Conservation (phyloP, 345 rosid genomes). For the Durio zibethinus region DNA sequence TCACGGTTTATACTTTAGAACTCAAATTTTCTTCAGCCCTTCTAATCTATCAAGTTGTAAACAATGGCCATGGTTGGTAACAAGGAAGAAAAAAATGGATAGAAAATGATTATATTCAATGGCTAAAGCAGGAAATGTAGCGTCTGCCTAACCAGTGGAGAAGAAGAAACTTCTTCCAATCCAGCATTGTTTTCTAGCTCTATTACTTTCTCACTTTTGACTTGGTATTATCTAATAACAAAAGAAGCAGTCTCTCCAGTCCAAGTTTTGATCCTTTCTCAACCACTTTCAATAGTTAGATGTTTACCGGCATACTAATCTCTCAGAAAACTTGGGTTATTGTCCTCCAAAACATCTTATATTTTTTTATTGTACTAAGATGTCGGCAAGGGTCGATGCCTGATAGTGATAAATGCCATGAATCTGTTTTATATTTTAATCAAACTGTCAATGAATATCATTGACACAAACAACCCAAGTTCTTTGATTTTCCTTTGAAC, state of each 20-base stretch:
- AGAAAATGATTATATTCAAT: not conserved
- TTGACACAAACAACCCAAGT: not conserved
- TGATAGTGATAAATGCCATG: not conserved
- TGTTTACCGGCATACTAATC: not conserved
- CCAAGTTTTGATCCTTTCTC: not conserved
- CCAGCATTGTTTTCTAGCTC: too few relatives aligned
- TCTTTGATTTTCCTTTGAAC: not conserved
- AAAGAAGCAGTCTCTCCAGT: not conserved
- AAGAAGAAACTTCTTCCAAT: not conserved
- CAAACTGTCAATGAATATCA: too few relatives aligned
- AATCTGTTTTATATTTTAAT: too few relatives aligned
- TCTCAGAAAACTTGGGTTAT: not conserved
- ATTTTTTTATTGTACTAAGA: not conserved
- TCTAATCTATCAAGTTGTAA: not conserved
- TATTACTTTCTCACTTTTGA: too few relatives aligned
- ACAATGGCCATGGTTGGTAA: not conserved
- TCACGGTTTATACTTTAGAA: not conserved
- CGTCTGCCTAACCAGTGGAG: not conserved
- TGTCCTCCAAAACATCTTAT: not conserved
- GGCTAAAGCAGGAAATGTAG: not conserved
- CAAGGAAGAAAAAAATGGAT: not conserved
- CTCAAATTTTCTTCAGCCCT: not conserved
- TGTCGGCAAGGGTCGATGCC: not conserved
- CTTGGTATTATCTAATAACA: not conserved
- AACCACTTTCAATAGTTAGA: not conserved